Conservation (phyloP, 1,139 yeast genomes). For the Candida albicans region DNA sequence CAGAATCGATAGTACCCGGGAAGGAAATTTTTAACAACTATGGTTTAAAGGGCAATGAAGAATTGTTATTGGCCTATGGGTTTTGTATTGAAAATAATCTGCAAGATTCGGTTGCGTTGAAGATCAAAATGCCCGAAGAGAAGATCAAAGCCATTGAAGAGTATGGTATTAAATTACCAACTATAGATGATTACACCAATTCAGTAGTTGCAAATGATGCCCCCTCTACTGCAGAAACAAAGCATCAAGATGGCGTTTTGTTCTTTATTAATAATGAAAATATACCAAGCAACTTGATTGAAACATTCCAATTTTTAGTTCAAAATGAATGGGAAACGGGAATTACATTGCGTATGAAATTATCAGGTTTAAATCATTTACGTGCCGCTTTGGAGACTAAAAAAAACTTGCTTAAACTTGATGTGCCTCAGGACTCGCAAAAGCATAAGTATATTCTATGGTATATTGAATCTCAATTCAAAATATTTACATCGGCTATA, state of each 20-base stretch:
- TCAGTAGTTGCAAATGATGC: constrained; percentile 26
- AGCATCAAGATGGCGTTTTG: constrained; percentile 40
- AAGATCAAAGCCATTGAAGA: constrained; percentile 32
- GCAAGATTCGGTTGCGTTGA: constrained; percentile 63
- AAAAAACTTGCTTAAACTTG: constrained; percentile 22
- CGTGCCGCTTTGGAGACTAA: constrained; percentile 52
- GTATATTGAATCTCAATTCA: constrained; percentile 47
- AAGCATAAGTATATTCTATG: constrained; percentile 29
- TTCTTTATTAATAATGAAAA: constrained; percentile 39
- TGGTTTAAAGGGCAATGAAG: constrained; percentile 86
- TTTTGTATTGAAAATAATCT: constrained; percentile 62
- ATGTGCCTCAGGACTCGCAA: constrained; percentile 9
- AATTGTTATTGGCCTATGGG: constrained; percentile 64
- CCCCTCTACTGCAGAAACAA: constrained; percentile 9
- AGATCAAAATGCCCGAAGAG: constrained; percentile 47
- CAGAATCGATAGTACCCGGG: constrained; percentile 30
- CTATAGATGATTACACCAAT: constrained; percentile 47
- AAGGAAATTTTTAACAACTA: constrained; percentile 72
- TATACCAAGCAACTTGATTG: constrained; percentile 48
- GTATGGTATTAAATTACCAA: constrained; percentile 48
- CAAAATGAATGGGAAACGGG: constrained; percentile 41
- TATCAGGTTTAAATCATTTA: constrained; percentile 62
- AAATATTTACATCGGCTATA: constrained; percentile 43
- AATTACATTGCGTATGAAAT: constrained; percentile 50
- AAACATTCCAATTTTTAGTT: constrained; percentile 53